A percentile compares a stretch with the other conserved stretches of the same genome.
These are phyloP conservation scores for Xylariomycetidae sp. DNA, from an alignment of 2,329 filamentous ascomycete genomes.

Conservation along the genomic window DNA sequence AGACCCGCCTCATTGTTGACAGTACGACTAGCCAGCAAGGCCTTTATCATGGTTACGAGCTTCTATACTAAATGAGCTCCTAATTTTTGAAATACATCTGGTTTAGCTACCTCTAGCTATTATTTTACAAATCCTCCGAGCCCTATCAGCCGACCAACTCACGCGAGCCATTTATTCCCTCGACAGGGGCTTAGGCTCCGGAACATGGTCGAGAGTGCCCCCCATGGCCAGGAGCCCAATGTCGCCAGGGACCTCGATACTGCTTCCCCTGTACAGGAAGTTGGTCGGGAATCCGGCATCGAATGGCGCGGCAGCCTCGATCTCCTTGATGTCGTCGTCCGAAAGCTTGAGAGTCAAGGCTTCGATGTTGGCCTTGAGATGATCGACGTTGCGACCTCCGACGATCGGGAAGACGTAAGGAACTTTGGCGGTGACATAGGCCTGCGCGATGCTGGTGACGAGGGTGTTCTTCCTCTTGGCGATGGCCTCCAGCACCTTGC, in stretches of 20 bases:
- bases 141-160: no score
- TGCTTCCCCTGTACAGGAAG: slow-evolving; percentile 43
- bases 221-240: slow-evolving; percentile 44
- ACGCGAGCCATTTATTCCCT: no score
- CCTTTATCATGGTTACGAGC: no score
- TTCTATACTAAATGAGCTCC: no score
- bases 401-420: slow-evolving; percentile 55
- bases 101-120: no score
- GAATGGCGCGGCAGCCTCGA: slow-evolving; percentile 46
- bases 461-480: slow-evolving; percentile 2
- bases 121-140: no score
- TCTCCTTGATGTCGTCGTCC: slow-evolving; percentile 47
- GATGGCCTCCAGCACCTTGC: slow-evolving; percentile 6
- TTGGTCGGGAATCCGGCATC: slow-evolving; percentile 44
- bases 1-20: no score
- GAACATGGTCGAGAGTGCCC: slow-evolving; percentile 48
- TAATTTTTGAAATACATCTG: no score
- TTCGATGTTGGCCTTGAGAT: slow-evolving; percentile 52
- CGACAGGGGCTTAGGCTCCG: slow-evolving; percentile 30
- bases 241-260: slow-evolving; percentile 32
- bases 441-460: slow-evolving; percentile 49
- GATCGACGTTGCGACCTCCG: slow-evolving; percentile 52
- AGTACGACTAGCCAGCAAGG: no score
- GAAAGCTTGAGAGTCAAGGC: slow-evolving; percentile 47
- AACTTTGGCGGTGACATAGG: slow-evolving; percentile 53